A percentile compares a stretch with the other conserved stretches of the same genome.
Evolutionary conservation across 179 eudicot species (phyloP).

Genomic region (Heliamphora pulchella): DNA sequence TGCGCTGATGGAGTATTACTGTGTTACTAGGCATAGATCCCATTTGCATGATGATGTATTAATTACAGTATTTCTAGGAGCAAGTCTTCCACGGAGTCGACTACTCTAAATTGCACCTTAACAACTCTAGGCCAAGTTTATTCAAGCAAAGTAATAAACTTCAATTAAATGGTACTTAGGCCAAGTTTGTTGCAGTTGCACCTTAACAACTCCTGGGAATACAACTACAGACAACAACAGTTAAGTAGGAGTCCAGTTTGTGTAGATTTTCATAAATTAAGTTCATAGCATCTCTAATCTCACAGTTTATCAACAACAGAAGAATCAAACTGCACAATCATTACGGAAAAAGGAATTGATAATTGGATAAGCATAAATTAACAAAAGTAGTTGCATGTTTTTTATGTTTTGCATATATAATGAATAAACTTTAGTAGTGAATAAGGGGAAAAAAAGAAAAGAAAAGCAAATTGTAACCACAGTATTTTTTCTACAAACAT

Average conservation of each 20-base stretch:
- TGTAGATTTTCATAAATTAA: conserved; percentile 58
- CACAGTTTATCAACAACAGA: conserved; percentile 57
- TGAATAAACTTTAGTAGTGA: background rate
- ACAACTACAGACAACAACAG: conserved; percentile 7
- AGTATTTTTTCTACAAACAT: background rate
- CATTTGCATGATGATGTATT: too few relatives aligned
- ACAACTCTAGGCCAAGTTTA: too few relatives aligned
- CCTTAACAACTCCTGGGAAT: too few relatives aligned
- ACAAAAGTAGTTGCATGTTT: background rate
- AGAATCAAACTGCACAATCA: conserved; percentile 46
- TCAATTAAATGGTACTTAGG: too few relatives aligned
- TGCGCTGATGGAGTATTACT: too few relatives aligned
- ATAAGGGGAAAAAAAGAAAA: background rate
- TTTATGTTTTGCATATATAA: background rate
- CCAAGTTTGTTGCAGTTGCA: too few relatives aligned
- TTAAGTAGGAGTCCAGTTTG: conserved; percentile 62
- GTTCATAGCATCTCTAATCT: conserved; percentile 59
- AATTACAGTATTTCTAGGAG: too few relatives aligned
- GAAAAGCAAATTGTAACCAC: background rate
- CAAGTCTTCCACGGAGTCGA: too few relatives aligned
- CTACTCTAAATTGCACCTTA: too few relatives aligned
- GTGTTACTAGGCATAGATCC: too few relatives aligned
- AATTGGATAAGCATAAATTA: background rate
- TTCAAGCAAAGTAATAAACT: too few relatives aligned
- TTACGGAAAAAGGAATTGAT: background rate